Base-by-base conservation (phyloP, 2,329 filamentous ascomycete genomes). In the Calonectria naviculata region DNA sequence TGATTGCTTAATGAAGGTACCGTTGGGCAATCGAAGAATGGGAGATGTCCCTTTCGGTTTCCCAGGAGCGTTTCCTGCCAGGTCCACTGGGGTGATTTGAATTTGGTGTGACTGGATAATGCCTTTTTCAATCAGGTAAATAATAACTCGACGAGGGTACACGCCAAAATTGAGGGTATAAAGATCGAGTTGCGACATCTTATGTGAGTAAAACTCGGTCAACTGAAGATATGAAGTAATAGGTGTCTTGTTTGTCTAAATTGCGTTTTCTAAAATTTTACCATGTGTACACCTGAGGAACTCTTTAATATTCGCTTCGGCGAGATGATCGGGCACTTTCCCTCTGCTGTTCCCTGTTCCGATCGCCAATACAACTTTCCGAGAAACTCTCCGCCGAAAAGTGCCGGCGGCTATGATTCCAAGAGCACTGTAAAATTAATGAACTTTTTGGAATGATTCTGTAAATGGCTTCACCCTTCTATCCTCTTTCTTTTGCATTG, bases 1-100 rank as follows among this genome's bases (percentile, higher is more conserved):
- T 0, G 74, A 76, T 34, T 76, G 68, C 12, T 71, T 76, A 65
- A 76, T 76, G 10, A 75, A 76, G 0, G 49, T 41, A 3, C 74
- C 73, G 2, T 76, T 71, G 1, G 73, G 68, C 0, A 76, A 68
- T 3, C 66, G 65, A 1, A 76, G 41, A 0, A 76, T 42, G 0
- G 74, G 74, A 1, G 54, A 65, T 4, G 68, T 66, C 0, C 74
- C 74, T 3, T 24, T 28, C 6, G 74, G 74, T 13, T 75, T 76
- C 0, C 74, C 73, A 1, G 64, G 67, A 5, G 74, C 71, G 0
- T 41, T 60, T 24, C 54, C 54, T 13, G n/a, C 12, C 2, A 60
- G 54, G 34, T 60, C 54, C 5, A 60, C 54, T 19, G 54, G 34
- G 9, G 54, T 60, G 54, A 60, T 13, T 38, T 41, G 26, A 17